A percentile compares a stretch with the other conserved stretches of the same genome.
phyloP scores from a whole-genome alignment of 495 filamentous ascomycete species.

The Tuber borchii region DNA sequence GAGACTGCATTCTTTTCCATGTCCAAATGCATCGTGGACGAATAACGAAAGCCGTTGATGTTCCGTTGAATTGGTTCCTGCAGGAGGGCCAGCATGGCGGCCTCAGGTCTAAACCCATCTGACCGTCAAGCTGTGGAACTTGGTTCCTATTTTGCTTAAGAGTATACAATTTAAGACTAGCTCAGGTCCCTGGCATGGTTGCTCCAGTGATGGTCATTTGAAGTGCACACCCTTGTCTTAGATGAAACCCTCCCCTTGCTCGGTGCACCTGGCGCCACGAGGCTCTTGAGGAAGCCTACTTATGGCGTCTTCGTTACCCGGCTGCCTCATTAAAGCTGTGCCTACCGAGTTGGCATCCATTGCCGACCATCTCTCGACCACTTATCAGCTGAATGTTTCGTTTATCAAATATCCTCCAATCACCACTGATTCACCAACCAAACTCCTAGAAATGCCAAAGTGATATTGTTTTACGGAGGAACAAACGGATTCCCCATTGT shows the following conservation, averaged over 20 bases:
- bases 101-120: slow-evolving; percentile 23
- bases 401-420: background rate
- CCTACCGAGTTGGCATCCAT: background rate
- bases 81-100: slow-evolving; percentile 13
- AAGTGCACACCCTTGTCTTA: background rate
- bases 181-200: background rate
- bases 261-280: background rate
- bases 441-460: background rate
- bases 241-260: background rate
- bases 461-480: background rate
- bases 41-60: slow-evolving; percentile 14
- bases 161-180: background rate
- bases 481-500: background rate
- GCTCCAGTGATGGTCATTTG: background rate
- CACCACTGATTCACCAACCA: background rate
- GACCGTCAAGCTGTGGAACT: background rate
- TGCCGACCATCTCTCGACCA: background rate
- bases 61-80: slow-evolving; percentile 18
- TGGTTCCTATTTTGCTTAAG: background rate
- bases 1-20: slow-evolving; percentile 15
- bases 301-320: background rate
- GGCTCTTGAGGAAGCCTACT: background rate
- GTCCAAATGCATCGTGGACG: slow-evolving; percentile 10
- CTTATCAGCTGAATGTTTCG: background rate
- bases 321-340: background rate